These are phyloP conservation scores for Mucor irregularis DNA, from an alignment of 371 early-diverging fungal species.

Conservation along the genomic window DNA sequence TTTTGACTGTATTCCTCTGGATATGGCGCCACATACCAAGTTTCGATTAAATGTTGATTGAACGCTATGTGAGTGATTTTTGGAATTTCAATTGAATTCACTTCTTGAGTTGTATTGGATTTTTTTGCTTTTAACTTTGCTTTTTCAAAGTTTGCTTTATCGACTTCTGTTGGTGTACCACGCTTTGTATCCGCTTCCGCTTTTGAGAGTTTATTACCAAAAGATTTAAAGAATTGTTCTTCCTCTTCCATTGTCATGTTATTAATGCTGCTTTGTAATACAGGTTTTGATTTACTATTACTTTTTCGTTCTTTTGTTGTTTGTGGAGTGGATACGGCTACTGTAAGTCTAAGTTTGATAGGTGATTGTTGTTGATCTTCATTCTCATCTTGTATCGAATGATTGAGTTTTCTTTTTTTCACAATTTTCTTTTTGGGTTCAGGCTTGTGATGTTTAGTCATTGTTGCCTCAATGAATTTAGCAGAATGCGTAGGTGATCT, in stretches of 20 bases:
- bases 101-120: neutral
- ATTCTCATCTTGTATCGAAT: neutral
- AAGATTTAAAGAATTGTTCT: conserved; percentile 33
- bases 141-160: conserved; percentile 49
- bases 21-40: conserved; percentile 98
- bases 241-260: conserved; percentile 14
- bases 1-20: conserved; percentile 91
- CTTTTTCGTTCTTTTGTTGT: neutral
- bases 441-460: neutral
- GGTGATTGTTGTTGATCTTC: neutral
- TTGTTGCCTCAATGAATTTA: conserved; percentile 13
- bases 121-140: conserved; percentile 22
- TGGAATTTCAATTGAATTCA: conserved; percentile 13
- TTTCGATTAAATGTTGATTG: conserved; percentile 83
- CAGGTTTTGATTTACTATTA: too few relatives aligned
- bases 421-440: neutral
- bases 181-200: conserved; percentile 57
- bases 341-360: conserved; percentile 18
- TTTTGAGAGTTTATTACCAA: conserved; percentile 58
- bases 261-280: neutral
- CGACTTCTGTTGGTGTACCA: conserved; percentile 52
- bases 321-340: neutral
- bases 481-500: conserved; percentile 17
- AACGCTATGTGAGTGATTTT: conserved; percentile 39
- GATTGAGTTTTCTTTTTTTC: neutral